Evolutionary conservation across 2,329 filamentous ascomycete genomes (phyloP).

Genomic region (Fusarium nygamai): DNA sequence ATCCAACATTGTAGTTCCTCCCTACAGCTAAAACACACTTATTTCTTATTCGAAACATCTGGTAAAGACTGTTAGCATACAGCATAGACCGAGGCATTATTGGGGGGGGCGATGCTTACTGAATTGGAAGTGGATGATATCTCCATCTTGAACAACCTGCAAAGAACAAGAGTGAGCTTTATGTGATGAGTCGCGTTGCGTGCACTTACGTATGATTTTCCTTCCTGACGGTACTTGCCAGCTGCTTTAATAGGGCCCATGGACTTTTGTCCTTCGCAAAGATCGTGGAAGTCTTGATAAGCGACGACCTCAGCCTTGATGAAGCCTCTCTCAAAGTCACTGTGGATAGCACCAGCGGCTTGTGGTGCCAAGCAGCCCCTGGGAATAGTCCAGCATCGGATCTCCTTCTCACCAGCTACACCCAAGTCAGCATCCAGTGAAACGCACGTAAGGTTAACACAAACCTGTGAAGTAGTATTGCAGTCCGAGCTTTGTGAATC

Average conservation of each 20-base stretch:
- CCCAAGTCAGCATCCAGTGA: neutral
- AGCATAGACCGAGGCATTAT: fast-evolving
- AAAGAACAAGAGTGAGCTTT: conserved; percentile 30
- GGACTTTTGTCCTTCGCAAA: conserved; percentile 55
- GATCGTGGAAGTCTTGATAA: conserved; percentile 56
- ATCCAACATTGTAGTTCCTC: fast-evolving
- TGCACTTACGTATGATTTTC: conserved; percentile 53
- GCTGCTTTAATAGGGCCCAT: conserved; percentile 58
- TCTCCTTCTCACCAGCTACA: conserved; percentile 56
- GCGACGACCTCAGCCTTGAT: conserved; percentile 59
- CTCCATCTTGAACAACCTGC: conserved; percentile 54
- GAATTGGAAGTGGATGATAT: conserved; percentile 57
- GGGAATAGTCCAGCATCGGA: conserved; percentile 56
- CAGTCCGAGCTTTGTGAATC: conserved; percentile 55
- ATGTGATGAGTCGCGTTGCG: neutral
- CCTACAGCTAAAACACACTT: neutral
- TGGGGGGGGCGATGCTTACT: conserved; percentile 45
- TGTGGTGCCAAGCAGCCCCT: conserved; percentile 52
- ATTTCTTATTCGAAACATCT: conserved; percentile 41
- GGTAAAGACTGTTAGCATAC: neutral
- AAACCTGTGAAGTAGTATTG: conserved; percentile 57
- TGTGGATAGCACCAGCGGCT: conserved; percentile 54
- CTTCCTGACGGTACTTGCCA: conserved; percentile 57
- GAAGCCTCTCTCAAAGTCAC: conserved; percentile 56
- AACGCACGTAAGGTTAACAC: neutral